Evolutionary conservation across 306 rosid genomes (phyloP), one percentile per base, ranked within the genome.

Genomic region (Medicago ruthenica): DNA sequence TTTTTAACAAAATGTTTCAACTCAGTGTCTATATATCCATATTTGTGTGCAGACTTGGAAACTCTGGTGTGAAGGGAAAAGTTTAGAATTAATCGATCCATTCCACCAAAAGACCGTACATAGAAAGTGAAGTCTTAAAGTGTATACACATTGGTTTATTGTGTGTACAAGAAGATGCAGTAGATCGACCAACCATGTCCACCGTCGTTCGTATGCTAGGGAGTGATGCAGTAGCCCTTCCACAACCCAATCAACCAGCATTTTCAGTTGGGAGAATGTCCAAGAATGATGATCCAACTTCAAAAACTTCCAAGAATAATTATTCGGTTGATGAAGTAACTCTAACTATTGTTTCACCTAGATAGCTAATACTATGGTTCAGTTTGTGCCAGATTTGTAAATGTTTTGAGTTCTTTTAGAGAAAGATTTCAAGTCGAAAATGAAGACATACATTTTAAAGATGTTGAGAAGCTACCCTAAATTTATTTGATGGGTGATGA

Each of bases 111-210:
- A 80, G 1, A 4, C n/a, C 76, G 0, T 60, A 21, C 70, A 40
- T 7, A 6, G 40, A 6, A 0, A 65, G 9, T 12, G 86, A 86
- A 65, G 82, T 81, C 16, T 7, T 42, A 34, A 82, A 59, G 37
- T 83, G 88, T 71, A 78, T 86, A 55, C 83, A 84, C 2, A 82
- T 88, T 42, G 87, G 85, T 44, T 70, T 88, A 58, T 65, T 86
- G 71, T 86, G 89, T 54, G 86, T 84, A 12, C 88, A 88, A 42
- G 80, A 85, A 61, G 87, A 80, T 34, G 85, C 89, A 34, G 63
- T 16, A 9, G 75, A 84, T 34, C 79, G 87, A 31, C 87, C 87
- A 66, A 76, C 83, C 1, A 88, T 84, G 86, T 77, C 88, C 1
- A 6, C 34, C 11, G 79, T 88, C 34, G 79, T 81, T 7, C 76